Evolutionary conservation across 2,329 filamentous ascomycete species (phyloP), one percentile per base, ranked within the genome.

Genomic region (Phyllosticta citribraziliensis): DNA sequence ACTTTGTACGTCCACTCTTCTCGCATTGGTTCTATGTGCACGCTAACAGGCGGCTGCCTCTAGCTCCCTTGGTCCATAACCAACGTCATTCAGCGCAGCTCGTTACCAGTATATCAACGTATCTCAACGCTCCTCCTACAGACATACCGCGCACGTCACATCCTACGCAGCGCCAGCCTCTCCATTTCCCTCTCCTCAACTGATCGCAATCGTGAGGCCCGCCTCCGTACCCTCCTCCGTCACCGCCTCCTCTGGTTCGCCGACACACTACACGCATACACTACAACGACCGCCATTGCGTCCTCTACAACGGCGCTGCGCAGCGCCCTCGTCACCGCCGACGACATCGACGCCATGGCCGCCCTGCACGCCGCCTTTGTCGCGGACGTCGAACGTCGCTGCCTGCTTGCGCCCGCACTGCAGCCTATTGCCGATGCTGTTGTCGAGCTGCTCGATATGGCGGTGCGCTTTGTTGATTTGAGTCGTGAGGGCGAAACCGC

Each of bases 261-360:
- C 65, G 87, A 86, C 64, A 84, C 82, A 0, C 68, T 96, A 1
- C 87, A 90, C 67, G 85, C 86, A 9, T 94, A 96, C 69, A 76
- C 96, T 4, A 86, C 85, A 3, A 87, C 85, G 17, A 80, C 91
- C 1, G 88, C 92, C 1, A 79, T 96, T 0, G 81, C 80, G 0
- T 82, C 85, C 0, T 79, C 84, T 22, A 82, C 80, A 1, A 68
- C 73, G 2, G 76, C 78, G 30, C 82, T 97, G 76, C 75, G 76
- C 5, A 70, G 73, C 2, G 76, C 80, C 0, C 79, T 97, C 57
- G 73, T 75, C 14, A 74, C 76, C 5, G 84, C 89, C 0, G 79
- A 81, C 25, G 90, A 93, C 66, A 84, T 97, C 10, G 91, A 97
- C 69, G 82, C 82, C 25, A 95, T 97, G 89, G 85, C 91, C 25